Conservation (phyloP, 371 early-diverging fungal species). For the Rhizopus delemar region DNA sequence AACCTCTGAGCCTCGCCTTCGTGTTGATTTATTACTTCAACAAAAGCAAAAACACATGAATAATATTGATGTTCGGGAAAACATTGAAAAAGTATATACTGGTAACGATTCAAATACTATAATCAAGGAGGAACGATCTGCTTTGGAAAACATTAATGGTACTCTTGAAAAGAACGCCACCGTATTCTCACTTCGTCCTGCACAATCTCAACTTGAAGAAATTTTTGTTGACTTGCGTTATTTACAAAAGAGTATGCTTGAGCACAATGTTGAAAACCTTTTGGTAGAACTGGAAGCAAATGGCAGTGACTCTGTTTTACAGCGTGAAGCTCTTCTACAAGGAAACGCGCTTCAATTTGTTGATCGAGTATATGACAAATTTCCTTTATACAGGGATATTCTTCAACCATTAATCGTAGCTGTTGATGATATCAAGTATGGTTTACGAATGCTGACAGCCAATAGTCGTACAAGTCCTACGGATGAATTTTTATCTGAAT, state of each 20-base stretch:
- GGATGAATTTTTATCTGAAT: conserved; percentile 38
- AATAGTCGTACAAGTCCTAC: conserved; percentile 29
- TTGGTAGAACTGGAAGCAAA: conserved; percentile 45
- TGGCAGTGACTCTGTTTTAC: conserved; percentile 34
- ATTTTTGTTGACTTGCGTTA: conserved; percentile 77
- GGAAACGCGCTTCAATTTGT: conserved; percentile 72
- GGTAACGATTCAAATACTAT: conserved; percentile 55
- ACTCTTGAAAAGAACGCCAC: conserved; percentile 43
- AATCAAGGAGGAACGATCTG: conserved; percentile 36
- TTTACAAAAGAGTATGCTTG: conserved; percentile 66
- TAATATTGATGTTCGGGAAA: conserved; percentile 55
- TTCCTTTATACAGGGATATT: conserved; percentile 74
- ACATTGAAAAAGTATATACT: conserved; percentile 61
- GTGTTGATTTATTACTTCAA: conserved; percentile 53
- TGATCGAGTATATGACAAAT: conserved; percentile 59
- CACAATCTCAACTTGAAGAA: conserved; percentile 67
- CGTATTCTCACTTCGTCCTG: conserved; percentile 70
- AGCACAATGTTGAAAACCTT: conserved; percentile 49
- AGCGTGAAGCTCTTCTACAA: conserved; percentile 71
- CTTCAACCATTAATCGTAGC: conserved; percentile 73
- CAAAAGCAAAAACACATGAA: conserved; percentile 46
- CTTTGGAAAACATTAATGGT: conserved; percentile 23
- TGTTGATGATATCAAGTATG: conserved; percentile 78
- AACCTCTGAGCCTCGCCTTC: conserved; percentile 67
- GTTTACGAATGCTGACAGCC: conserved; percentile 63